Evolutionary conservation across 305 asterid species (phyloP).

Genomic region (Fraxinus albicans): DNA sequence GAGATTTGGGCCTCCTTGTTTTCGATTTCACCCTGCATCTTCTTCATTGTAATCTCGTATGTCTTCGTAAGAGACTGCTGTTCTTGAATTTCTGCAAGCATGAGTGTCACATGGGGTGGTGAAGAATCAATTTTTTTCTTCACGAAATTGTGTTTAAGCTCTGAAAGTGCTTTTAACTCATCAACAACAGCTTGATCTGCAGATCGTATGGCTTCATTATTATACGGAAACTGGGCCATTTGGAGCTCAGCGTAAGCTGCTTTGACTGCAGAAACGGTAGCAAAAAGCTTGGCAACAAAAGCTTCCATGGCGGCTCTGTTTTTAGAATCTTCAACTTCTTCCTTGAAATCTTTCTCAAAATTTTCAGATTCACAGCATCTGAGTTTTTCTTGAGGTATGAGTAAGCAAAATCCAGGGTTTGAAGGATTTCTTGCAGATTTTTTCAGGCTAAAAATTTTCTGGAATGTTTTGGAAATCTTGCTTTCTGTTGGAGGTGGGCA

Average conservation of each 20-base stretch:
- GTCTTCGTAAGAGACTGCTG: constrained; percentile 95
- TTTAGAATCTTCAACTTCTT: constrained; percentile 53
- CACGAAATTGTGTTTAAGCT: constrained; percentile 61
- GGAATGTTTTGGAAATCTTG: constrained; percentile 40
- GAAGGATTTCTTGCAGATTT: constrained; percentile 28
- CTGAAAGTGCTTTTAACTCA: constrained; percentile 73
- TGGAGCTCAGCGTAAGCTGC: constrained; percentile 97
- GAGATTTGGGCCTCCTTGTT: constrained; percentile 37
- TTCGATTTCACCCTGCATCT: constrained; percentile 79
- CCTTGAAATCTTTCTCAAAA: constrained; percentile 35
- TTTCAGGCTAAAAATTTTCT: constrained; percentile 36
- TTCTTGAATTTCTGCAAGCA: constrained; percentile 95
- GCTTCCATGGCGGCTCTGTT: constrained; percentile 82
- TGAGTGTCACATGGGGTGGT: constrained; percentile 82
- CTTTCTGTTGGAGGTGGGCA: constrained; percentile 35
- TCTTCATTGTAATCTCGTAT: constrained; percentile 91
- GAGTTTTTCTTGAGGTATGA: constrained; percentile 49
- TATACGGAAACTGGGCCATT: constrained; percentile 89
- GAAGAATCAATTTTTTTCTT: constrained; percentile 75
- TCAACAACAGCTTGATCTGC: constrained; percentile 92
- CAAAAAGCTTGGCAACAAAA: constrained; percentile 86
- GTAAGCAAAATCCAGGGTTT: constrained; percentile 42
- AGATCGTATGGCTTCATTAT: constrained; percentile 59
- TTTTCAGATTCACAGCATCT: constrained; percentile 44
- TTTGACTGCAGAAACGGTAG: constrained; percentile 71